Conservation (phyloP, 2,329 filamentous ascomycete genomes). For the Fusarium solani-melongenae region DNA sequence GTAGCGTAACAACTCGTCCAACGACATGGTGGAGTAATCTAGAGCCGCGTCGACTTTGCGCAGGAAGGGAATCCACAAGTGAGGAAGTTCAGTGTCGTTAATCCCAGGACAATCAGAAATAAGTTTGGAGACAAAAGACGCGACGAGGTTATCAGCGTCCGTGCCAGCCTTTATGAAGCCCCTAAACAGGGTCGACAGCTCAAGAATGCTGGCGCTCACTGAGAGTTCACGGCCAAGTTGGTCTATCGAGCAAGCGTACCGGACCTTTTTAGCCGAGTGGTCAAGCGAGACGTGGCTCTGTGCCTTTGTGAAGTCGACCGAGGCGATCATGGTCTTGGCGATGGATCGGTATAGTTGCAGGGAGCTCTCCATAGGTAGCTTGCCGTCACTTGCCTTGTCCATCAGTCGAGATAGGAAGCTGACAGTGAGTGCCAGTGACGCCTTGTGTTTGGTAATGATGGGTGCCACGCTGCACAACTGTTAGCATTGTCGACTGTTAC, state of each 20-base stretch:
- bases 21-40: not conserved
- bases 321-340: constrained; percentile 4
- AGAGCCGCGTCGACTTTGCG: constrained; percentile 29
- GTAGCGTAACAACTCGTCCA: constrained; percentile 30
- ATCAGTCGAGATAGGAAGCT: constrained; percentile 13
- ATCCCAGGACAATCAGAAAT: constrained; percentile 23
- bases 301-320: constrained; percentile 10
- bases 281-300: not conserved
- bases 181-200: not conserved
- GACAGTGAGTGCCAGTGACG: constrained; percentile 8
- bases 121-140: constrained; percentile 34
- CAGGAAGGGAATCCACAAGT: constrained; percentile 48
- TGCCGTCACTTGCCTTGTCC: not conserved
- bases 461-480: constrained; percentile 3
- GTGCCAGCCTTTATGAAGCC: not conserved
- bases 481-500: not conserved
- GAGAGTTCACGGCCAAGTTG: not conserved
- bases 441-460: not conserved
- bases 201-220: not conserved
- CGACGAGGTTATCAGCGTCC: constrained; percentile 18
- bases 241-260: not conserved
- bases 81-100: constrained; percentile 21
- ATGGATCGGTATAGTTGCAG: constrained; percentile 5
- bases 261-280: not conserved
- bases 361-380: not conserved